Conservation (phyloP, 139 green algal genomes). For the Micromonas commoda region DNA sequence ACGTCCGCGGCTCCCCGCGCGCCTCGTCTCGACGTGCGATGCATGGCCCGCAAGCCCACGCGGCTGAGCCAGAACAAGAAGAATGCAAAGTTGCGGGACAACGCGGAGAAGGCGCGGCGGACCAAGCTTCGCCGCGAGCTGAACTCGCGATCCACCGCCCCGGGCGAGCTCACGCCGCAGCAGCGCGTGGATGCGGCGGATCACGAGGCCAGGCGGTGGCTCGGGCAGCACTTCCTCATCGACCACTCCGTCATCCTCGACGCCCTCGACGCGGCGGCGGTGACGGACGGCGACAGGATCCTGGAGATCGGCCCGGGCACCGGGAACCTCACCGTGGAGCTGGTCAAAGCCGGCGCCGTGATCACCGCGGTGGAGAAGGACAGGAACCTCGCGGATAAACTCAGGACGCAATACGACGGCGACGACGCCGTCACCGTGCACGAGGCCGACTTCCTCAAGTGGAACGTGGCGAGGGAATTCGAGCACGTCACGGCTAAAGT, state of each 20-base stretch:
- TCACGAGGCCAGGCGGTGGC: slow-evolving; percentile 4
- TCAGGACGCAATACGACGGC: slow-evolving; percentile 33
- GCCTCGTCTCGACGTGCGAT: not conserved
- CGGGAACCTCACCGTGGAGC: slow-evolving; percentile 75
- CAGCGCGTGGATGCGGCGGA: slow-evolving; percentile 5
- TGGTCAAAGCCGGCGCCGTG: slow-evolving; percentile 58
- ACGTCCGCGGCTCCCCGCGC: too few relatives aligned
- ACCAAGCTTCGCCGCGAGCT: not conserved
- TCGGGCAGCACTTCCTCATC: slow-evolving; percentile 85
- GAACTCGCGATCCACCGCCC: not conserved
- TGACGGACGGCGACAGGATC: slow-evolving; percentile 65
- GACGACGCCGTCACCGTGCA: slow-evolving; percentile 51
- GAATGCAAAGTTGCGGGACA: not conserved
- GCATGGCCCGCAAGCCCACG: not conserved
- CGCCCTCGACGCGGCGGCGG: slow-evolving; percentile 53
- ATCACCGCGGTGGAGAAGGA: slow-evolving; percentile 92
- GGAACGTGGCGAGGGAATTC: slow-evolving; percentile 42
- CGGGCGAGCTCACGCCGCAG: not conserved
- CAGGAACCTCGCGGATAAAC: slow-evolving; percentile 48
- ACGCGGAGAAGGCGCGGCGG: not conserved
- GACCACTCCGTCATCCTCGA: slow-evolving; percentile 63
- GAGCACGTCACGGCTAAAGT: too few relatives aligned
- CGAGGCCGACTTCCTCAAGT: slow-evolving; percentile 59
- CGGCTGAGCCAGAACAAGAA: slow-evolving; percentile 12
- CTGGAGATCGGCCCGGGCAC: slow-evolving; percentile 85